phyloP scores from a whole-genome alignment of 495 filamentous ascomycete species.

The Penicillium subrubescens region DNA sequence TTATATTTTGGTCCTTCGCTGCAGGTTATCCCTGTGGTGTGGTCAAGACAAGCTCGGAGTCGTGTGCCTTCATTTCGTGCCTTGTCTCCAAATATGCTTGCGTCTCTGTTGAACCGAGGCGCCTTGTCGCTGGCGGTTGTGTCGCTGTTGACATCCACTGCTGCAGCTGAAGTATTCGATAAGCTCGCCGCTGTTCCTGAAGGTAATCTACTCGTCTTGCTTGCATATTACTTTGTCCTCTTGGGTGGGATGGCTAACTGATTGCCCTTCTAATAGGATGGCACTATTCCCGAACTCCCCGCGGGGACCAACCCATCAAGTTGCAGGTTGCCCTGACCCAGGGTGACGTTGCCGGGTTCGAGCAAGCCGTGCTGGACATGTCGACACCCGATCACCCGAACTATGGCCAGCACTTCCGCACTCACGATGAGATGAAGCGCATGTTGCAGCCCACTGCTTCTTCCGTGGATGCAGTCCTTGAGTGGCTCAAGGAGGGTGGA shows the following conservation, averaged over 20 bases:
- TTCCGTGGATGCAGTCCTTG: conserved; percentile 42
- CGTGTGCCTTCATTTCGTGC: conserved; percentile 9
- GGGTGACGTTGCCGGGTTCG: conserved; percentile 59
- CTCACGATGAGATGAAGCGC: conserved; percentile 52
- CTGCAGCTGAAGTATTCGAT: conserved; percentile 42
- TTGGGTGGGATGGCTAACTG: neutral
- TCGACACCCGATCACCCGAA: conserved; percentile 58
- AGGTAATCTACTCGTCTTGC: conserved; percentile 14
- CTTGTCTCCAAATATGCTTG: conserved; percentile 28
- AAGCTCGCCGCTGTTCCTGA: conserved; percentile 37
- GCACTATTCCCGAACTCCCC: conserved; percentile 36
- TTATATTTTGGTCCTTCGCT: conserved; percentile 1
- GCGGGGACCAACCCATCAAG: conserved; percentile 33
- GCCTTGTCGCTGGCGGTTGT: conserved; percentile 44
- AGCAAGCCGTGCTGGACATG: conserved; percentile 61
- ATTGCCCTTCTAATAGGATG: conserved; percentile 32
- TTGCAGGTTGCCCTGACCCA: conserved; percentile 57
- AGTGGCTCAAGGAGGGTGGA: conserved; percentile 53
- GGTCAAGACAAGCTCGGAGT: neutral
- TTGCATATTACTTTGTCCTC: neutral
- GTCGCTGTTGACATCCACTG: conserved; percentile 42
- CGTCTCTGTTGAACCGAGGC: conserved; percentile 30
- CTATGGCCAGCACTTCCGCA: conserved; percentile 64
- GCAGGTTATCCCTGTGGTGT: neutral
- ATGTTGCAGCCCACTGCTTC: conserved; percentile 52